phyloP scores from a whole-genome alignment of 495 filamentous ascomycete genomes.

The Hypoxylon fuscum region DNA sequence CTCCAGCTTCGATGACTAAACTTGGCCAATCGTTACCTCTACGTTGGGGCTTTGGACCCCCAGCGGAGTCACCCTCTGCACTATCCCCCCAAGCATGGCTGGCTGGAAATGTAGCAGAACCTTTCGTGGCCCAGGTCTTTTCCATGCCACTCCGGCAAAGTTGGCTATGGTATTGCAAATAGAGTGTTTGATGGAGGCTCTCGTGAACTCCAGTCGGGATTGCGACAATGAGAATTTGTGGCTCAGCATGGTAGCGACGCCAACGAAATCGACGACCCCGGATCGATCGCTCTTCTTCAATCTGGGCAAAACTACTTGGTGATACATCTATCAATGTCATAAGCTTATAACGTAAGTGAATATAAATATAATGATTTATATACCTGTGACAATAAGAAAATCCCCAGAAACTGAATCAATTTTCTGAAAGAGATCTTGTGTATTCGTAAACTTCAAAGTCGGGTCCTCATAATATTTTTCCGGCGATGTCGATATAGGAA shows the following conservation, averaged over 20 bases:
- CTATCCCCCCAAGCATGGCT: neutral
- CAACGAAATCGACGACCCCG: conserved; percentile 1
- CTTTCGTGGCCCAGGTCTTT: neutral
- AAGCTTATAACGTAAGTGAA: neutral
- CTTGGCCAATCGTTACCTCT: conserved; percentile 40
- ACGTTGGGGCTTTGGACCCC: conserved; percentile 28
- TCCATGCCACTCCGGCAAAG: neutral
- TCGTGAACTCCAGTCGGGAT: conserved; percentile 1
- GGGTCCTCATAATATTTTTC: neutral
- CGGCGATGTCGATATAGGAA: neutral
- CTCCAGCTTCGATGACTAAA: conserved; percentile 46
- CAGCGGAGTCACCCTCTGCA: conserved; percentile 3
- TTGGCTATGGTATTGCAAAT: neutral
- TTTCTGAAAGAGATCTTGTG: conserved; percentile 2
- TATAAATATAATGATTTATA: conserved; percentile 7
- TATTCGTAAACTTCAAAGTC: conserved; percentile 10
- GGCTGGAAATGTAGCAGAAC: neutral
- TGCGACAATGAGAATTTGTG: conserved; percentile 1
- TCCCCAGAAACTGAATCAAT: conserved; percentile 13
- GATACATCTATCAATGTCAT: conserved; percentile 7
- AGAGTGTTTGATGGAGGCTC: neutral
- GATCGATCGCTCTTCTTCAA: neutral
- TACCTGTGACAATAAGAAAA: conserved; percentile 9
- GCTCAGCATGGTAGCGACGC: conserved; percentile 1
- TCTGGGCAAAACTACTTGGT: neutral